Base-by-base conservation (phyloP, 2,329 filamentous ascomycete genomes). In the Neospermospora avenae region DNA sequence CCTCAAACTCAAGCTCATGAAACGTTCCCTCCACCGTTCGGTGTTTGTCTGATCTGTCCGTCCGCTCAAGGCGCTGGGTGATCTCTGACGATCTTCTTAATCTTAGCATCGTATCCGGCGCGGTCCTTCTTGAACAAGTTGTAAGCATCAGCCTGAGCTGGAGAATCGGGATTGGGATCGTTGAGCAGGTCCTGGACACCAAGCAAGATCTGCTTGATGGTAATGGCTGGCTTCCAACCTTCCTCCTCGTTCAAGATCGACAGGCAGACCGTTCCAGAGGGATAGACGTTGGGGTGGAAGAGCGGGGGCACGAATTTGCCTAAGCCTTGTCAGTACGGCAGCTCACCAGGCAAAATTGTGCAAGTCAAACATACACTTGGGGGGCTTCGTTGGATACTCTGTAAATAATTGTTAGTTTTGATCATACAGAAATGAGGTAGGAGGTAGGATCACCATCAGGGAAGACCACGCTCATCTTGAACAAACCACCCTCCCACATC, bases 371-470 rank as follows among this genome's bases (percentile, higher is more conserved):
- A 76, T 85, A 96, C 95, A 99, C 78, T 99, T 99, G 1, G 95
- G 95, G 34, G 95, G 95, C 77, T 99, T 99, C 55, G 96, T 99
- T 16, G 95, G 95, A 75, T 99, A 99, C 72, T 99, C 95, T 96
- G 70, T 65, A 65, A n/a, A 49, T 55, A 22, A 57, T 37, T 25
- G 48, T 73, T 65, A 74, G 69, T 57, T 48, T 55, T 58, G 18
- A 11, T 31, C 51, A 5, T 39, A 13, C 20, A 7, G 20, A 7
- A 31, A 41, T 28, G 2, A 37, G 34, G 41, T 11, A 35, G 14
- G 24, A 16, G 39, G 13, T 31, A 35, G 44, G 77, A 86, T 75
- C 77, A 95, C 92, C 93, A 71, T 99, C 95, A 0, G 96, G 95
- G 70, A 99, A 99, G 11, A 84, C 86, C 70, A 99, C 89, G 60